Evolutionary conservation across 1,284 basidiomycete species (phyloP).

Genomic region (Fomes fomentarius): DNA sequence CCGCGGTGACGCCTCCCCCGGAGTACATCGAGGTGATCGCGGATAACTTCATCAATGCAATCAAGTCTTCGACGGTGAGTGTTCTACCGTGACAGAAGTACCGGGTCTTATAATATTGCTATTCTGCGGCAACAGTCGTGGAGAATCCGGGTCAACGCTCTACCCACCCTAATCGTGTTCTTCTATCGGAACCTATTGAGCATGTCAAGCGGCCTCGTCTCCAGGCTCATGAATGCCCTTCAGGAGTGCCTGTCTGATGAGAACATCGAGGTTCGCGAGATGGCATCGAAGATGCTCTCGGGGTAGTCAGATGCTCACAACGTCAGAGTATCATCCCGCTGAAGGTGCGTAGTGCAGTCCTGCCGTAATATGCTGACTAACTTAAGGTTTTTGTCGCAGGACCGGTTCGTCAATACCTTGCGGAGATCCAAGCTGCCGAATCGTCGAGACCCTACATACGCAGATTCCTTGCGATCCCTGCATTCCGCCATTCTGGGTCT

Average conservation of each 20-base stretch:
- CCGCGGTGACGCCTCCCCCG: conserved; percentile 65
- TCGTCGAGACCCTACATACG: conserved; percentile 74
- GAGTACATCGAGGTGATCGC: conserved; percentile 65
- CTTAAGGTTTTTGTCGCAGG: conserved; percentile 44
- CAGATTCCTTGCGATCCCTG: conserved; percentile 73
- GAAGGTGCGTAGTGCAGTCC: conserved; percentile 55
- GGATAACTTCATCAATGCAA: conserved; percentile 62
- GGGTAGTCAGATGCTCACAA: conserved; percentile 92
- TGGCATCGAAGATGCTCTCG: conserved; percentile 89
- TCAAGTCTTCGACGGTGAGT: conserved; percentile 70
- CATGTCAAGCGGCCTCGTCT: conserved; percentile 68
- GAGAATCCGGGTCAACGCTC: conserved; percentile 75
- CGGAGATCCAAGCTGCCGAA: conserved; percentile 69
- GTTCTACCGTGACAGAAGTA: conserved; percentile 1
- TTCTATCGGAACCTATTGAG: conserved; percentile 86
- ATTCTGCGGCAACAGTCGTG: conserved; percentile 65
- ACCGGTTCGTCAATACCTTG: conserved; percentile 76
- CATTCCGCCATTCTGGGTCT: conserved; percentile 93
- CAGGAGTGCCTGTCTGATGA: conserved; percentile 86
- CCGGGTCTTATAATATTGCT: background rate
- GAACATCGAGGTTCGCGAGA: conserved; percentile 93
- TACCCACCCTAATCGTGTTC: conserved; percentile 80
- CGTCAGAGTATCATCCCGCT: conserved; percentile 86
- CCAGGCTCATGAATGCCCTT: conserved; percentile 79
- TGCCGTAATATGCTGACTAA: conserved; percentile 8